Base-by-base conservation (phyloP, 2,329 filamentous ascomycete genomes). In the Xenosphaeropsis pyriputrescens region DNA sequence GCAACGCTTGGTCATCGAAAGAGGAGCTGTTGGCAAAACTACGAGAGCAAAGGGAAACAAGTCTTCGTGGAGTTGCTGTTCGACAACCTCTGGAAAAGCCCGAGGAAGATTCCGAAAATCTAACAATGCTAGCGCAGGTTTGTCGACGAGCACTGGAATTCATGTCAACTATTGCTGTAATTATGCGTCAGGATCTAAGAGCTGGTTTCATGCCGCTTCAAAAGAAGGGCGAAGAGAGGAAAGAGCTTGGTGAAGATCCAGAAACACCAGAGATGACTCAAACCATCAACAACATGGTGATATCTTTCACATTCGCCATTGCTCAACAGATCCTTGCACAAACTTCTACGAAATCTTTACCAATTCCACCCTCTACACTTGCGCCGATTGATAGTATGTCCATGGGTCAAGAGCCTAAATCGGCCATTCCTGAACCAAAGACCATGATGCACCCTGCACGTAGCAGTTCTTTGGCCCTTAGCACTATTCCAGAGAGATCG, bases 91-190 rank as follows among this genome's bases (percentile, higher is more conserved):
- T 65, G 1, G 59, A 64, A 0, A 67, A 66, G 17, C 45, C 45
- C 2, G 61, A 64, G 0, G 71, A 76, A 32, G 79, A 82, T 43
- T 55, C 68, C 1, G 85, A 93, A 55, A 81, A 93, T 48, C 60
- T 95, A 17, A 63, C 72, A 8, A 74, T 86, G 43, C 68, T 95
- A n/a, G 81, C 85, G 1, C 86, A 96, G 51, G 75, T 95, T 18
- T 93, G 86, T 53, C 76, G 77, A 43, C 72, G 88, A 41, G 79
- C 85, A 2, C 68, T 91, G 8, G 79, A 84, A 43, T 96, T 95
- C 49, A 80, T 96, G 29, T 80, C 84, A 1, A 73, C 79, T 30
- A 78, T 85, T 29, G 82, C 85, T 3, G 75, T 83, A 38, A 75
- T 86, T 16, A 76, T 96, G 61, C 74, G 86, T 37, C 70, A 75